Evolutionary conservation across 768 basidiomycete species (phyloP), one percentile per base, ranked within the genome.

Genomic region (Tylopilus felleus): DNA sequence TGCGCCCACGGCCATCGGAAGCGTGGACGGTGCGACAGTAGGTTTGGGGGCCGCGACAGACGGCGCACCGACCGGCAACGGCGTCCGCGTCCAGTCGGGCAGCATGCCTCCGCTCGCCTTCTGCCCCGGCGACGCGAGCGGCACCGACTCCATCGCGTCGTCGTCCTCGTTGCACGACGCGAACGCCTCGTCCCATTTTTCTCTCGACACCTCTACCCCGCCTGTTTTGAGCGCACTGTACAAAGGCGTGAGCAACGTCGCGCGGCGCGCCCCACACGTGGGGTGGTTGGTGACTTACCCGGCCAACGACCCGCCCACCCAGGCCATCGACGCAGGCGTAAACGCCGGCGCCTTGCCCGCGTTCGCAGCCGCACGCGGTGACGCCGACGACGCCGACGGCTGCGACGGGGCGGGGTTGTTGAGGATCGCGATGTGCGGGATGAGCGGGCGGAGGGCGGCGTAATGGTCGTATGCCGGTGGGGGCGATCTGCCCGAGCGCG

Each of bases 241-340:
- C 6, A 4, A 35, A 5, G 33, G 33, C 1, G 33, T 33, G 33
- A 33, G n/a, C n/a, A n/a, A n/a, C n/a, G n/a, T n/a, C n/a, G n/a
- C n/a, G n/a, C n/a, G n/a, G n/a, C n/a, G n/a, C n/a, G n/a, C n/a
- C n/a, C n/a, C n/a, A n/a, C 25, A 27, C 25, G 7, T 3, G 7
- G 7, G 25, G 25, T 7, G 7, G 25, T 46, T 0, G 40, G 25
- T 12, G 33, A 78, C 85, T 58, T 70, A 93, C 88, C 95, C 96
- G 3, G 94, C 92, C 19, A 98, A 67, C 21, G 91, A 93, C 0
- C 93, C 96, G 5, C 96, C 96, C 12, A 99, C 84, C 96, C 96
- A 99, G 0, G 87, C 80, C 72, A 95, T 76, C 31, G 84, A 77
- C 1, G 85, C 83, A 1, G 93, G 88, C 4, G 85, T 74, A 72